Evolutionary conservation across 371 early-diverging fungal species (phyloP).

Genomic region (Dichotomocladium elegans): DNA sequence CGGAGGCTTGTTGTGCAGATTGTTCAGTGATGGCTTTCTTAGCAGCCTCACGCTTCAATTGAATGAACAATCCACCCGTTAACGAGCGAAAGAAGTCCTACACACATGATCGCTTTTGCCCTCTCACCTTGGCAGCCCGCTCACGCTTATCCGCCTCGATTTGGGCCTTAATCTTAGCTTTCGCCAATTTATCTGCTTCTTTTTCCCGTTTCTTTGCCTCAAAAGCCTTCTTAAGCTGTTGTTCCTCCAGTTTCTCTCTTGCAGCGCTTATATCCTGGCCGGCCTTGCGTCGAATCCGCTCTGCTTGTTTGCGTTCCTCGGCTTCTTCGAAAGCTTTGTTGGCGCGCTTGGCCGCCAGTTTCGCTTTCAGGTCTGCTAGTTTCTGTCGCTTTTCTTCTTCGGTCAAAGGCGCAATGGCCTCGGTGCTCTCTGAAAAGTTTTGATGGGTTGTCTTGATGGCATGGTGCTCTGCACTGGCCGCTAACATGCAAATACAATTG

Average conservation of each 20-base stretch:
- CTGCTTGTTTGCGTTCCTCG: slow-evolving; percentile 67
- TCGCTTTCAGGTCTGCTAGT: slow-evolving; percentile 70
- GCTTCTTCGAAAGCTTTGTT: slow-evolving; percentile 58
- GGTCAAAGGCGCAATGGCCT: slow-evolving; percentile 80
- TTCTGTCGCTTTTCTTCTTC: slow-evolving; percentile 83
- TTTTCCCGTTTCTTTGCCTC: slow-evolving; percentile 76
- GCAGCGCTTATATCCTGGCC: slow-evolving; percentile 76
- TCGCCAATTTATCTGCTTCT: slow-evolving; percentile 74
- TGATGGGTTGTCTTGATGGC: slow-evolving; percentile 80
- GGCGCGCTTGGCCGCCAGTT: slow-evolving; percentile 69
- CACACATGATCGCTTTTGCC: background rate
- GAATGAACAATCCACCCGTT: background rate
- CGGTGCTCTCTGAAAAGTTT: slow-evolving; percentile 85
- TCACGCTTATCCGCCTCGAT: slow-evolving; percentile 84
- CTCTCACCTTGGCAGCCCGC: slow-evolving; percentile 51
- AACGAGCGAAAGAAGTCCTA: background rate
- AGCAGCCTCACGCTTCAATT: slow-evolving; percentile 22
- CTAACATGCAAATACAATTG: no score
- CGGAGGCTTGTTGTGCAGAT: slow-evolving; percentile 11
- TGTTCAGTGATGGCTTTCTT: slow-evolving; percentile 4
- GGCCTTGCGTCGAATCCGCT: slow-evolving; percentile 75
- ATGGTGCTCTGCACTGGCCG: slow-evolving; percentile 77
- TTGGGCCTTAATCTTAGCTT: slow-evolving; percentile 75
- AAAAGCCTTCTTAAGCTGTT: slow-evolving; percentile 71
- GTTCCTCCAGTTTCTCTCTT: slow-evolving; percentile 69